Evolutionary conservation across 2,329 filamentous ascomycete species (phyloP), one percentile per base, ranked within the genome.

Genomic region (Dactylellina cionopaga): DNA sequence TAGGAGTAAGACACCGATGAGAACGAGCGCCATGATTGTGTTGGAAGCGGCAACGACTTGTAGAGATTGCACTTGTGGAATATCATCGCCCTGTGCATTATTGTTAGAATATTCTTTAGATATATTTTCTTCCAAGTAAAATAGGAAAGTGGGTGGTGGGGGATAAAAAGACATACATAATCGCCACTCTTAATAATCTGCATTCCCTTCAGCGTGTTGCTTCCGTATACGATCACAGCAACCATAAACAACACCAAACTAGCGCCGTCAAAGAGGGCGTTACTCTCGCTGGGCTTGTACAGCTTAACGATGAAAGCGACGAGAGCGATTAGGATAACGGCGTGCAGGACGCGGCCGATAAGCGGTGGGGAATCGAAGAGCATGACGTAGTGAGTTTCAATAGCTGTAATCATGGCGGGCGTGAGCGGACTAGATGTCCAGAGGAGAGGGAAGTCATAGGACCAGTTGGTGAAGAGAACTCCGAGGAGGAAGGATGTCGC

Each of bases 401-500:
- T 88, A 79, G 93, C 89, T 80, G 89, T 86, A 80, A 91, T 93
- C 86, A 94, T 96, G 43, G 85, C 80, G 37, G 85, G 83, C 71
- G 86, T 84, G 58, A 90, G 84, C 62, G 84, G 84, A 41, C 86
- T 88, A 27, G 87, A 87, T 55, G 89, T 90, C 86, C 92, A 96
- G 59, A 96, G 89, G 74, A 95, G 89, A 71, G 92, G 90, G 83
- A 92, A 95, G 84, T 96, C 95, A 85, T 98, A 99, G 74, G 95
- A 93, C 82, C 98, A 96, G 75, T 89, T 89, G 77, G 92, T 92
- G 86, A 98, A 99, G 81, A 99, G 89, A 81, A 98, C 92, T 77
- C 95, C 95, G 75, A 99, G 90, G 87, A 98, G 96, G 87, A 99
- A 99, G 81, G 92, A 96, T 76, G 91, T 92, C 75, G 90, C 90